Percentiles rank a stretch among this genome's conserved stretches.
Conservation (phyloP, 306 rosid genomes). For the Hippophae tibetana region DNA sequence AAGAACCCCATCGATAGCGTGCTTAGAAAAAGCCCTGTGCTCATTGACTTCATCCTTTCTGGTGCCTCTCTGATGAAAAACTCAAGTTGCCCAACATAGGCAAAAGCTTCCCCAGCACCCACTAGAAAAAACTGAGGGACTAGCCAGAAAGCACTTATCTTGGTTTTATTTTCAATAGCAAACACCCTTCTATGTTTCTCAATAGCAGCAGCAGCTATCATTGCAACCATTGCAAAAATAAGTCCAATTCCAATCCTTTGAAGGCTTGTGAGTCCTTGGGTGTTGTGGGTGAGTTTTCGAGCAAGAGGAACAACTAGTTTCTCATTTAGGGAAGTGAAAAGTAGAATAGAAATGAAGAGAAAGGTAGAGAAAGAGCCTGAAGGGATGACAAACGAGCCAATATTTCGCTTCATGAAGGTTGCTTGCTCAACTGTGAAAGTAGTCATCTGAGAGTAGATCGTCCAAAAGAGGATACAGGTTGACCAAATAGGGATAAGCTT, state of each 20-base stretch:
- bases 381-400: conserved; percentile 51
- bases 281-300: conserved; percentile 60
- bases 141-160: conserved; percentile 83
- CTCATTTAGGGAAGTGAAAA: conserved; percentile 76
- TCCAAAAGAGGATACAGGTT: conserved; percentile 92
- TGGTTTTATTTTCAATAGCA: conserved; percentile 20
- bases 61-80: conserved; percentile 96
- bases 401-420: conserved; percentile 63
- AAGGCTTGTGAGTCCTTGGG: conserved; percentile 84
- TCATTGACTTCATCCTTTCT: conserved; percentile 93
- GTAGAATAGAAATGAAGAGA: conserved; percentile 60
- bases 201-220: conserved; percentile 58
- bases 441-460: conserved; percentile 82
- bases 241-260: conserved; percentile 91
- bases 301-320: conserved; percentile 62
- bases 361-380: conserved; percentile 73
- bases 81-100: conserved; percentile 90
- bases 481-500: conserved; percentile 89
- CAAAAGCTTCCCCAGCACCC: conserved; percentile 94
- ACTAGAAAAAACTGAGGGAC: conserved; percentile 89
- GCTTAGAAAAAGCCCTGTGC: conserved; percentile 82
- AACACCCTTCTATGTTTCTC: conserved; percentile 50
- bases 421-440: conserved; percentile 98
- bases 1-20: conserved; percentile 82
- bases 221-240: conserved; percentile 53